Conservation (phyloP, 176 grass and related monocot genomes). For the Melocanna baccifera region DNA sequence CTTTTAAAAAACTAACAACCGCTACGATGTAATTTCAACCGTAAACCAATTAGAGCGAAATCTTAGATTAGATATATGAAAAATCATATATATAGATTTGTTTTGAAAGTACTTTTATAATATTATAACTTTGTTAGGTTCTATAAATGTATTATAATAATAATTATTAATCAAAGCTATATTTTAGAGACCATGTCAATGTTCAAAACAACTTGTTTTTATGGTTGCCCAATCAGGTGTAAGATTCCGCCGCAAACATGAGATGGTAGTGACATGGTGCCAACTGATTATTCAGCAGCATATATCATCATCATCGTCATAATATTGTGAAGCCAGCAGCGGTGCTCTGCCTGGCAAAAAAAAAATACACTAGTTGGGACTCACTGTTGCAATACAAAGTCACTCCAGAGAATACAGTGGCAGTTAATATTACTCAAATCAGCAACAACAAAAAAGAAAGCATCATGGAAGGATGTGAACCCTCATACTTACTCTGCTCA, state of each 20-base stretch:
- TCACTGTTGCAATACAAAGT: neutral
- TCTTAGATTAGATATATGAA: too few relatives aligned
- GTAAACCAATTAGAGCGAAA: too few relatives aligned
- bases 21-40: too few relatives aligned
- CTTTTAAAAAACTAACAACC: too few relatives aligned
- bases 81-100: too few relatives aligned
- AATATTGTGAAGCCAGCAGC: neutral
- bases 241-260: neutral
- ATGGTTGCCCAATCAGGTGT: neutral
- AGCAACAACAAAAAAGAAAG: constrained; percentile 26
- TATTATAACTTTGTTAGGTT: too few relatives aligned
- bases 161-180: too few relatives aligned
- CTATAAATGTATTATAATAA: too few relatives aligned
- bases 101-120: too few relatives aligned
- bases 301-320: neutral
- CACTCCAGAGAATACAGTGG: neutral
- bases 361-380: neutral
- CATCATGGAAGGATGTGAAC: neutral
- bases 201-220: too few relatives aligned
- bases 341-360: neutral
- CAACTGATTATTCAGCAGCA: neutral
- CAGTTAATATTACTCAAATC: constrained; percentile 37
- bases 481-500: constrained; percentile 12
- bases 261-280: neutral
- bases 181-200: too few relatives aligned